Percentiles rank a stretch among this genome's conserved stretches.
phyloP scores from a whole-genome alignment of 306 rosid species.

The Dalbergia cochinchinensis region DNA sequence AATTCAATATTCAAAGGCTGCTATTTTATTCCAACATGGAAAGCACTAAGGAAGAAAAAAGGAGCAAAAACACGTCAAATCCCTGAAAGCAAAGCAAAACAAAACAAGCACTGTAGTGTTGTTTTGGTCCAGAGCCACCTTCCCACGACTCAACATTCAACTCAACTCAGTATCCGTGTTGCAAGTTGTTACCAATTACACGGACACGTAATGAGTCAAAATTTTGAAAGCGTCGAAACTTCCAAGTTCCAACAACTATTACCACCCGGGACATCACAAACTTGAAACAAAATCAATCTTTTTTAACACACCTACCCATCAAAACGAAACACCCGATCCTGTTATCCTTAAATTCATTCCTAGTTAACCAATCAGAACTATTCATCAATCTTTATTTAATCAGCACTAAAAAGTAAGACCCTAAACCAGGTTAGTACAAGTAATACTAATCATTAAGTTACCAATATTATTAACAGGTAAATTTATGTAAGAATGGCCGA shows the following conservation, averaged over 20 bases:
- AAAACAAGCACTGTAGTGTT: not conserved
- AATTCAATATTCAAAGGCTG: not conserved
- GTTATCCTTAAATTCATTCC: not conserved
- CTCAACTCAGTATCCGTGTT: slow-evolving; percentile 25
- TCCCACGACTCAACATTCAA: slow-evolving; percentile 21
- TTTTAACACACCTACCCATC: not conserved
- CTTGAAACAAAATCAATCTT: not conserved
- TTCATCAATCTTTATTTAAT: not conserved
- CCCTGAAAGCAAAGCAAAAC: not conserved
- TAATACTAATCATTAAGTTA: too few relatives aligned
- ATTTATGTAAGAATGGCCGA: too few relatives aligned
- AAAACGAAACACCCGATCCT: not conserved
- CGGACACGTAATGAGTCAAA: slow-evolving; percentile 25
- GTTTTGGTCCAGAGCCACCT: slow-evolving; percentile 48
- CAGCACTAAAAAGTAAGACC: not conserved
- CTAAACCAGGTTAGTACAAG: too few relatives aligned
- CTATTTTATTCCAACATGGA: not conserved
- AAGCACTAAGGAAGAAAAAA: not conserved
- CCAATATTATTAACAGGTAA: too few relatives aligned
- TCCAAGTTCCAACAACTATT: not conserved
- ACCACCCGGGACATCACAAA: not conserved
- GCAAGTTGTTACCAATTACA: slow-evolving; percentile 3
- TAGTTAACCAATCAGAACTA: not conserved
- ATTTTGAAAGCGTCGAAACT: not conserved
- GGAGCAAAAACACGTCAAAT: not conserved